These are phyloP conservation scores for Microbotryomycetes sp. DNA, from an alignment of 1,284 basidiomycete genomes.

Conservation along the genomic window DNA sequence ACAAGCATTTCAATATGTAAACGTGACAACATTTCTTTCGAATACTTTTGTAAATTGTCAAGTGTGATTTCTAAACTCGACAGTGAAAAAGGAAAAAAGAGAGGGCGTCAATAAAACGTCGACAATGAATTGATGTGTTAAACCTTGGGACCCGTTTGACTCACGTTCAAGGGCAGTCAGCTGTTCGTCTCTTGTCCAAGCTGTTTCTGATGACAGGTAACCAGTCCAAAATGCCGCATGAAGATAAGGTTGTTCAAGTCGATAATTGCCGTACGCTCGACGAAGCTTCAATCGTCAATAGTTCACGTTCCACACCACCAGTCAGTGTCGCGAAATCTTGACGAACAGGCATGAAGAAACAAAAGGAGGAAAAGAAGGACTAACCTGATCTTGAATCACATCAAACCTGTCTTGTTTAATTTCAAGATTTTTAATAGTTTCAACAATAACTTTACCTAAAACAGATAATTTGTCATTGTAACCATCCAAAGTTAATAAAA, in stretches of 20 bases:
- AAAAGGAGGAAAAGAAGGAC: slow-evolving; percentile 32
- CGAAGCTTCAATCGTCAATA: slow-evolving; percentile 49
- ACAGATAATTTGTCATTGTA: slow-evolving; percentile 92
- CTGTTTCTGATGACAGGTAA: slow-evolving; percentile 61
- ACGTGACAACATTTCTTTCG: slow-evolving; percentile 57
- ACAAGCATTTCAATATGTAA: slow-evolving; percentile 71
- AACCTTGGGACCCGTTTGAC: no score
- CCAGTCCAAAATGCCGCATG: slow-evolving; percentile 72
- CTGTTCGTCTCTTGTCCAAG: slow-evolving; percentile 76
- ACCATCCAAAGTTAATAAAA: slow-evolving; percentile 67
- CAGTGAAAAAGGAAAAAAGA: background rate
- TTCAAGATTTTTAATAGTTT: slow-evolving; percentile 61
- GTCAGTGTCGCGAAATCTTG: no score
- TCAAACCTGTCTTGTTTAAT: slow-evolving; percentile 67
- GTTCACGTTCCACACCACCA: no score
- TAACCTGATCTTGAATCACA: slow-evolving; percentile 78
- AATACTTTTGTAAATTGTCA: slow-evolving; percentile 66
- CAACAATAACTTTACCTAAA: slow-evolving; percentile 67
- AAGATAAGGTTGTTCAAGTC: slow-evolving; percentile 73
- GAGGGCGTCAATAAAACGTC: background rate
- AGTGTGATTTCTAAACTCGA: slow-evolving; percentile 55
- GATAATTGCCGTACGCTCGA: slow-evolving; percentile 78
- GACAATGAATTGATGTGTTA: slow-evolving; percentile 4
- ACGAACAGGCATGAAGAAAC: no score
- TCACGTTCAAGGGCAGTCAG: slow-evolving; percentile 68